Evolutionary conservation across 176 grass and related monocot genomes (phyloP).

Genomic region (Musa beccarii): DNA sequence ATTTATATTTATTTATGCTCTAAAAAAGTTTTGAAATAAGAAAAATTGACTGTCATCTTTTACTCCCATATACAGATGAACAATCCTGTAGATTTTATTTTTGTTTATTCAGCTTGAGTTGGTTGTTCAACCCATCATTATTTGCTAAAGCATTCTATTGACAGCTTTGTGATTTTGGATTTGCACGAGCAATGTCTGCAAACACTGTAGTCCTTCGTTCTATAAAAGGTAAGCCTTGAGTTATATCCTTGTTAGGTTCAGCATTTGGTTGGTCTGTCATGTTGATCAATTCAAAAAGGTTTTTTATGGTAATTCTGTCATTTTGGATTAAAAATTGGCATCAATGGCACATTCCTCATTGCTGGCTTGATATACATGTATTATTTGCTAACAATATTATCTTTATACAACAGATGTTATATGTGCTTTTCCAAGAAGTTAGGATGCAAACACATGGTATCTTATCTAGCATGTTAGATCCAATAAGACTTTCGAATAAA

Average conservation of each 20-base stretch:
- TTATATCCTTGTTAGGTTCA: background rate
- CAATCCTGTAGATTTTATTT: background rate
- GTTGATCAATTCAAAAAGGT: too few species aligned
- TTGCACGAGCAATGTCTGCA: constrained; percentile 96
- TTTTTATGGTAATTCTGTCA: background rate
- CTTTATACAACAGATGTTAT: background rate
- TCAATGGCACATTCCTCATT: background rate
- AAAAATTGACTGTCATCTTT: background rate
- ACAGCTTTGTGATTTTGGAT: constrained; percentile 97
- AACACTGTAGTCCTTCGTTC: constrained; percentile 93
- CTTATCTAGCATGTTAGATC: background rate
- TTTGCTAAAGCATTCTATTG: constrained; percentile 12
- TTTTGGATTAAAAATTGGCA: background rate
- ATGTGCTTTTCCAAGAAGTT: background rate
- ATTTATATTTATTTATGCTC: background rate
- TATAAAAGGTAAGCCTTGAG: constrained; percentile 64
- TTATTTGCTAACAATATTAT: background rate
- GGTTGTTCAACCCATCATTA: constrained; percentile 10
- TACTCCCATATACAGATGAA: background rate
- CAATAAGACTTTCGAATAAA: background rate
- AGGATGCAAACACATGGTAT: background rate
- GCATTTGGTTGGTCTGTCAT: background rate
- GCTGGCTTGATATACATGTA: background rate
- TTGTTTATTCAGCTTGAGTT: constrained; percentile 18
- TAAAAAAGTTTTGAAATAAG: background rate